These are phyloP conservation scores for Amoebophrya sp. DNA, from an alignment of 169 alveolate genomes.

Conservation along the genomic window DNA sequence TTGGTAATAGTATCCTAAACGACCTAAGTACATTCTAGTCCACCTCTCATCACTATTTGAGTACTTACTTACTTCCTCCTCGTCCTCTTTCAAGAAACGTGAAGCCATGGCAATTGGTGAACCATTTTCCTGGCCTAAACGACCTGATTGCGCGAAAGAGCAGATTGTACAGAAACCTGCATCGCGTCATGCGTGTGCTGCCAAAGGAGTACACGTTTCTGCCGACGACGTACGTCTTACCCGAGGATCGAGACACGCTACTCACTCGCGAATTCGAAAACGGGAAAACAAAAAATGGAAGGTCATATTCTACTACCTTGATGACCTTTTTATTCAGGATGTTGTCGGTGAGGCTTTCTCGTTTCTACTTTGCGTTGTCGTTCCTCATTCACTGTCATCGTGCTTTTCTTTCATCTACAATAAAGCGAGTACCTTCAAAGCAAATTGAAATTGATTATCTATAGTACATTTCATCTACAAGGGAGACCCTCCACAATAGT, in stretches of 20 bases:
- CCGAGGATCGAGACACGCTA: neutral
- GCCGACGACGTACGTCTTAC: constrained; percentile 2
- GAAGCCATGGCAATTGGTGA: neutral
- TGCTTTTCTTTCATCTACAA: too few species aligned
- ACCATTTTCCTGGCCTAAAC: constrained; percentile 7
- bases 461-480: too few species aligned
- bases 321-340: too few species aligned
- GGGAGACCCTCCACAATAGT: too few species aligned
- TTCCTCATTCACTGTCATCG: neutral
- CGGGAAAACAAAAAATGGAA: neutral
- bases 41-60: too few species aligned
- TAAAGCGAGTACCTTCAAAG: neutral
- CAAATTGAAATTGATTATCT: too few species aligned
- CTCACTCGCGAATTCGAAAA: neutral
- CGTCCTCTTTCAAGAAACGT: too few species aligned
- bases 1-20: too few species aligned
- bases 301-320: neutral
- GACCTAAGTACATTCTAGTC: too few species aligned
- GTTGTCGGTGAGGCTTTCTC: too few species aligned
- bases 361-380: too few species aligned
- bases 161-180: neutral
- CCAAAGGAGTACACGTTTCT: neutral
- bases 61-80: too few species aligned
- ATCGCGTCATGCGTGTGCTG: neutral
- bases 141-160: constrained; percentile 4